Evolutionary conservation across 768 basidiomycete genomes (phyloP).

Genomic region (Tricholomella constricta): DNA sequence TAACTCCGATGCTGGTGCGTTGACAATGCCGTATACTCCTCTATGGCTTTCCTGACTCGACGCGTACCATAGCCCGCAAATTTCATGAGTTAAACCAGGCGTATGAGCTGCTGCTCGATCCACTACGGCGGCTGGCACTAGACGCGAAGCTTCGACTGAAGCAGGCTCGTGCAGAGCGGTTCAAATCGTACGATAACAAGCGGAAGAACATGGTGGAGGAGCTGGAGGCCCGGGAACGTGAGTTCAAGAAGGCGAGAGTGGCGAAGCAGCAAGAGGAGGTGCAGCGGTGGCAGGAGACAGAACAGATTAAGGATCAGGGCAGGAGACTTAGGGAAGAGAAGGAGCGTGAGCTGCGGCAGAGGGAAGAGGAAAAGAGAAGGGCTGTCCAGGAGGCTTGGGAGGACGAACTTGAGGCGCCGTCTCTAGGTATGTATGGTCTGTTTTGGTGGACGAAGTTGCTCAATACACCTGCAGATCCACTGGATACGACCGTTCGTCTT

Average conservation of each 20-base stretch:
- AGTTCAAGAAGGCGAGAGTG: conserved; percentile 68
- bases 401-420: conserved; percentile 55
- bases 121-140: conserved; percentile 72
- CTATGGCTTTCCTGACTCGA: background rate
- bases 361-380: conserved; percentile 43
- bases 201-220: conserved; percentile 75
- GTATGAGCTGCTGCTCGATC: conserved; percentile 80
- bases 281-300: conserved; percentile 59
- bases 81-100: conserved; percentile 86
- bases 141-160: conserved; percentile 78
- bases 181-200: conserved; percentile 68
- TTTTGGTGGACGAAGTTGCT: background rate
- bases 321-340: conserved; percentile 66
- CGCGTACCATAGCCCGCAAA: conserved; percentile 52
- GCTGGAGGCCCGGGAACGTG: conserved; percentile 76
- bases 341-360: conserved; percentile 51
- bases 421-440: conserved; percentile 45
- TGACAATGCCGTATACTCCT: background rate
- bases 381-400: conserved; percentile 31
- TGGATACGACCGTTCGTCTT: conserved; percentile 76
- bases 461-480: conserved; percentile 41
- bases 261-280: conserved; percentile 64
- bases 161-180: conserved; percentile 70
- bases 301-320: conserved; percentile 76
- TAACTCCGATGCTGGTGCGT: conserved; percentile 74